A percentile compares a stretch with the other conserved stretches of the same genome.
Evolutionary conservation across 2,329 filamentous ascomycete genomes (phyloP).

Genomic region (Cercospora zeina): DNA sequence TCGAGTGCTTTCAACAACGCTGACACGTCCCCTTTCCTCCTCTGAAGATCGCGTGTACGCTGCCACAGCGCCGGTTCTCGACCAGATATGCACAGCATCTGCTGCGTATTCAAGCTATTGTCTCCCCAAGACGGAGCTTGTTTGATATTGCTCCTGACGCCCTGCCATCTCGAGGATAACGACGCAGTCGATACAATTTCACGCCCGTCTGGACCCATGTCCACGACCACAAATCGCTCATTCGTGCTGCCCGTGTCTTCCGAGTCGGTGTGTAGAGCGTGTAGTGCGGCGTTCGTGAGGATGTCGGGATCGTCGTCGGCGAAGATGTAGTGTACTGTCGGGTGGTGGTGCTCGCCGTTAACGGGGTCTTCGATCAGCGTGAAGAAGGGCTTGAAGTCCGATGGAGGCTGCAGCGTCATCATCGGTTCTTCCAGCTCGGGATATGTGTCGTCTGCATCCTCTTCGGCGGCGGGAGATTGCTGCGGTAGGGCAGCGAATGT

Average conservation of each 20-base stretch:
- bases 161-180: conserved; percentile 72
- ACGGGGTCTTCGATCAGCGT: conserved; percentile 75
- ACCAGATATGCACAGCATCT: conserved; percentile 66
- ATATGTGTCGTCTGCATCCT: conserved; percentile 27
- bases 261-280: conserved; percentile 47
- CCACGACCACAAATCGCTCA: conserved; percentile 60
- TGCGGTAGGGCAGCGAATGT: neutral
- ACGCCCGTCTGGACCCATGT: conserved; percentile 50
- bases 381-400: conserved; percentile 77
- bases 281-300: conserved; percentile 65
- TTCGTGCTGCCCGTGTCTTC: conserved; percentile 28
- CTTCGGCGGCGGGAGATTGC: conserved; percentile 1
- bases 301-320: conserved; percentile 82
- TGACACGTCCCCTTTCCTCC: conserved; percentile 42
- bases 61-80: conserved; percentile 31
- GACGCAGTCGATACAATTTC: conserved; percentile 69
- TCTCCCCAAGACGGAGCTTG: conserved; percentile 66
- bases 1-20: conserved; percentile 43
- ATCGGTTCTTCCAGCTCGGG: conserved; percentile 26
- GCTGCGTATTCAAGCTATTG: conserved; percentile 43
- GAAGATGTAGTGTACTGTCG: conserved; percentile 88
- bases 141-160: conserved; percentile 55
- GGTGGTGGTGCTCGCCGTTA: conserved; percentile 76
- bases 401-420: conserved; percentile 34
- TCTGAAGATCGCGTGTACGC: conserved; percentile 37